Percentiles rank a stretch among this genome's conserved stretches.
phyloP scores from a whole-genome alignment of 2,329 filamentous ascomycete genomes.

The Stagonosporopsis rhizophila region DNA sequence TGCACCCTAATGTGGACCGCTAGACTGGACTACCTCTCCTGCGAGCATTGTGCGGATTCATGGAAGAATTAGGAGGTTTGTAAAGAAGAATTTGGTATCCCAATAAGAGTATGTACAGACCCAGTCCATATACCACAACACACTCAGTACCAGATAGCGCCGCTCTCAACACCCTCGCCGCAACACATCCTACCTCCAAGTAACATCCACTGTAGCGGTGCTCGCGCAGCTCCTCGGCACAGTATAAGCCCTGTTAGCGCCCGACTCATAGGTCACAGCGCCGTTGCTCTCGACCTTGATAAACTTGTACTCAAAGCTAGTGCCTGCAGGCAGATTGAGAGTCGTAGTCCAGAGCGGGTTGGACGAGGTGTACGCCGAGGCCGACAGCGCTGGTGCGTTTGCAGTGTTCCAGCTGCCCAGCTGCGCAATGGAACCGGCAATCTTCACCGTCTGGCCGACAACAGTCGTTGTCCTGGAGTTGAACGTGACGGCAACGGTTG shows the following conservation, averaged over 20 bases:
- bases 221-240: constrained; percentile 34
- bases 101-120: too few species aligned
- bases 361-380: constrained; percentile 52
- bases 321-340: constrained; percentile 52
- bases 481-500: constrained; percentile 51
- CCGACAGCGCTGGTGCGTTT: constrained; percentile 50
- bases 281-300: constrained; percentile 55
- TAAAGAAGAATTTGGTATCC: too few species aligned
- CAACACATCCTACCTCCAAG: constrained; percentile 32
- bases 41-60: constrained; percentile 26
- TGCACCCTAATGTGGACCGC: constrained; percentile 26
- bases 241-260: constrained; percentile 51
- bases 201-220: constrained; percentile 24
- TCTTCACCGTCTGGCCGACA: constrained; percentile 58
- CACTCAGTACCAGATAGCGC: not conserved
- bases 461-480: constrained; percentile 57
- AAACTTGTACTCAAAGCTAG: constrained; percentile 57
- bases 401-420: constrained; percentile 55
- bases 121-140: not conserved
- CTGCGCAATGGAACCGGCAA: constrained; percentile 53
- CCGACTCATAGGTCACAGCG: constrained; percentile 55
- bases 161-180: too few species aligned
- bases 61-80: constrained; percentile 23
- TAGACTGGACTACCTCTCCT: constrained; percentile 26
- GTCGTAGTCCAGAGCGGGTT: constrained; percentile 57